Percentiles rank a stretch among this genome's conserved stretches.
These are phyloP conservation scores for Purpureocillium lavendulum DNA, from an alignment of 2,329 filamentous ascomycete species.

Conservation along the genomic window DNA sequence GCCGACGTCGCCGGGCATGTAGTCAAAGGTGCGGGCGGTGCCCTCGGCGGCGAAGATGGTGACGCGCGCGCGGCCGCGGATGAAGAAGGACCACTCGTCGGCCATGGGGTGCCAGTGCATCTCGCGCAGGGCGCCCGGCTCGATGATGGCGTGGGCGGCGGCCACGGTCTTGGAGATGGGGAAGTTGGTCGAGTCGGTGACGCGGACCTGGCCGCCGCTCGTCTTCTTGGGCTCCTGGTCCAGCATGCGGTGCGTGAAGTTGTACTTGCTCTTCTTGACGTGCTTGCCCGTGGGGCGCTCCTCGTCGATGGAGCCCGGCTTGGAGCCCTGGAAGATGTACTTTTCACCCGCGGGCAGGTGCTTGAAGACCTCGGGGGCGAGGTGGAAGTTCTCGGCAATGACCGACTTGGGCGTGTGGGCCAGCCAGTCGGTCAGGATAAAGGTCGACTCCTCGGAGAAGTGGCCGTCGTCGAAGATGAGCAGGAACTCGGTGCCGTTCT, in stretches of 20 bases:
- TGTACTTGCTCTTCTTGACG: slow-evolving; percentile 57
- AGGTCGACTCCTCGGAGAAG: slow-evolving; percentile 57
- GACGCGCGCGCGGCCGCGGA: slow-evolving; percentile 61
- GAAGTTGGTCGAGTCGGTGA: slow-evolving; percentile 70
- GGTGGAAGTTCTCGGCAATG: slow-evolving; percentile 66
- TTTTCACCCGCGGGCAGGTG: slow-evolving; percentile 59
- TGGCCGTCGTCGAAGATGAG: slow-evolving; percentile 40
- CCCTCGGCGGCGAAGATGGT: slow-evolving; percentile 67
- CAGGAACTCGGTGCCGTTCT: slow-evolving; percentile 47
- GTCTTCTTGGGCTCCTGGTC: slow-evolving; percentile 58
- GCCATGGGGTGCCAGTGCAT: slow-evolving; percentile 79
- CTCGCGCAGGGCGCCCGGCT: slow-evolving; percentile 64
- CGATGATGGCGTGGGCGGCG: slow-evolving; percentile 62
- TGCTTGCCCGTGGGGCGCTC: slow-evolving; percentile 53
- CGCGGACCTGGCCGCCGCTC: slow-evolving; percentile 62
- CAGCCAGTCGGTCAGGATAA: slow-evolving; percentile 66
- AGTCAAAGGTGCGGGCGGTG: slow-evolving; percentile 67
- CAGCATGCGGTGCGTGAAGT: slow-evolving; percentile 66
- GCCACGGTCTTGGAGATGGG: slow-evolving; percentile 65
- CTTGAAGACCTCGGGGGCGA: slow-evolving; percentile 61
- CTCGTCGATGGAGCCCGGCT: slow-evolving; percentile 55
- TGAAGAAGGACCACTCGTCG: slow-evolving; percentile 77
- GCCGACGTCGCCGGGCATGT: slow-evolving; percentile 64
- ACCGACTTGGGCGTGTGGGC: slow-evolving; percentile 66
- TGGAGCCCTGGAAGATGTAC: slow-evolving; percentile 68